Conservation (phyloP, 371 early-diverging fungal genomes). For the Mortierella sp. region DNA sequence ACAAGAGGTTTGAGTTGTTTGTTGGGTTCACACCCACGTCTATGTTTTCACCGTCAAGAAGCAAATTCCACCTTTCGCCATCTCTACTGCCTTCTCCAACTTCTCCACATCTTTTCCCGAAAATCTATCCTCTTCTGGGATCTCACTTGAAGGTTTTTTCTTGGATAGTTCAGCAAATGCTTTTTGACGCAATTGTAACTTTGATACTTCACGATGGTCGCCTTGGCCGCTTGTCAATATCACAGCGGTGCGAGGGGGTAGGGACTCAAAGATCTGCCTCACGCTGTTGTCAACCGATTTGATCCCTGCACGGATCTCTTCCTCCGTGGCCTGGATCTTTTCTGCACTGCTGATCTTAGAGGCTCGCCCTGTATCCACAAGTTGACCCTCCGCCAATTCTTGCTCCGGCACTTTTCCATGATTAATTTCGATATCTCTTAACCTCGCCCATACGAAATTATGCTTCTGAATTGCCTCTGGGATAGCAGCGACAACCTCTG, state of each 20-base stretch:
- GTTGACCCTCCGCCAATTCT: slow-evolving; percentile 10
- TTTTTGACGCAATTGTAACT: slow-evolving; percentile 36
- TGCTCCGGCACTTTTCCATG: slow-evolving; percentile 43
- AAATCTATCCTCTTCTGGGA: slow-evolving; percentile 38
- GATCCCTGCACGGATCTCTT: slow-evolving; percentile 30
- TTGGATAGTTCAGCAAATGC: slow-evolving; percentile 26
- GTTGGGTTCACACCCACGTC: neutral
- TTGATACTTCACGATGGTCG: slow-evolving; percentile 59
- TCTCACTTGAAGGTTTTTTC: slow-evolving; percentile 13
- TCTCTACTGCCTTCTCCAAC: slow-evolving; percentile 33
- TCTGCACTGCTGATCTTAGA: slow-evolving; percentile 38
- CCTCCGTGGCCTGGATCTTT: slow-evolving; percentile 44
- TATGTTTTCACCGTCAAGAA: slow-evolving; percentile 40
- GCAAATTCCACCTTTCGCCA: slow-evolving; percentile 42
- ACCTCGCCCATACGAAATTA: slow-evolving; percentile 56
- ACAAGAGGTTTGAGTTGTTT: no score
- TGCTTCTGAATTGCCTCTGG: slow-evolving; percentile 39
- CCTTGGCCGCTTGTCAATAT: slow-evolving; percentile 66
- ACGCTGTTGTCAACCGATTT: slow-evolving; percentile 57
- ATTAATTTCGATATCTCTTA: slow-evolving; percentile 54
- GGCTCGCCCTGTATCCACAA: slow-evolving; percentile 26
- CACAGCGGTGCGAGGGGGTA: slow-evolving; percentile 63
- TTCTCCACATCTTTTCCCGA: slow-evolving; percentile 18
- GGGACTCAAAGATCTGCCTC: slow-evolving; percentile 51
- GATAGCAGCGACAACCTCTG: slow-evolving; percentile 47